Evolutionary conservation across 441 rosid species (phyloP), one percentile per base, ranked within the genome.

Genomic region (Pelargonium citronellum): DNA sequence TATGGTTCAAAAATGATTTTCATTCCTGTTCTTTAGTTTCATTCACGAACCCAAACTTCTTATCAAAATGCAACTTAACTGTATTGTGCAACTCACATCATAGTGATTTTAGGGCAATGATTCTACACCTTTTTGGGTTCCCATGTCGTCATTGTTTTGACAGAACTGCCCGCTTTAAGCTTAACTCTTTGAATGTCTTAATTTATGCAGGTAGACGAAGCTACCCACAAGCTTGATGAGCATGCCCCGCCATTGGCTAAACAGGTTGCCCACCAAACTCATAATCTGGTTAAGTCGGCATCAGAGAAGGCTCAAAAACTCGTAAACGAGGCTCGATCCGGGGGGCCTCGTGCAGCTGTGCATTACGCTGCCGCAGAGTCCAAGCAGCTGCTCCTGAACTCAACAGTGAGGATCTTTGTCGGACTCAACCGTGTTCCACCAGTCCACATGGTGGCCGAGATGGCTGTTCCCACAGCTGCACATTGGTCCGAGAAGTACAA

Each of bases 201-300:
- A n/a, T 41, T 17, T 37, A 41, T 53, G 74, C 80, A 93, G 98
- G 95, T 85, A 0, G 93, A 82, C 75, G 87, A 84, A 72, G 95
- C 79, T 67, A 64, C 84, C 0, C 77, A 51, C 62, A 83, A 86
- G 80, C 86, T 88, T 61, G 85, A 88, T 1, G 79, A 87, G 80
- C 88, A 83, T 15, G 96, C 97, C 13, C 98, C 98, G 3, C 74
- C 87, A 0, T 8, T 75, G 30, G 96, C 88, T 46, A 93, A 91
- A 86, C 71, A 73, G 15, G 70, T 80, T n/a, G 87, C 83, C 0
- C 68, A 68, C 72, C 80, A 79, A 69, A 79, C 87, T 9, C 82
- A 69, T 15, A 55, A 16, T 12, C 34, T 93, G 77, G 73, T 84
- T 9, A 73, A 74, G 17, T 73, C 47, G 64, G 79, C 89, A 12